phyloP scores from a whole-genome alignment of 2,329 filamentous ascomycete genomes.

The Paecilomyces variotii region DNA sequence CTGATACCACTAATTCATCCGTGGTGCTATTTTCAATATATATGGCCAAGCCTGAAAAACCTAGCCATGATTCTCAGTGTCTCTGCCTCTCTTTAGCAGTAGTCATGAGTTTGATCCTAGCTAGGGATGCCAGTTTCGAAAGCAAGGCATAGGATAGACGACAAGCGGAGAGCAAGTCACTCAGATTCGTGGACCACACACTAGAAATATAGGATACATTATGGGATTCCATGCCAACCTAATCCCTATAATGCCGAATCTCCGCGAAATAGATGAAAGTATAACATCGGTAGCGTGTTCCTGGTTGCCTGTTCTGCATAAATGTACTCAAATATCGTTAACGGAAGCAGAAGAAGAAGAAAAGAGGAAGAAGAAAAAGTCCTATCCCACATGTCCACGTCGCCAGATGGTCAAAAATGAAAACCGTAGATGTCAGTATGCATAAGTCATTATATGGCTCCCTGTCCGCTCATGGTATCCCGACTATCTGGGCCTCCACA shows the following conservation, averaged over 20 bases:
- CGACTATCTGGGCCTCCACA: neutral
- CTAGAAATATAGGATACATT: no score
- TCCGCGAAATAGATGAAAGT: neutral
- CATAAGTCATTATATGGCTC: neutral
- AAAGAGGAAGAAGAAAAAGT: no score
- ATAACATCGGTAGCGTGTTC: neutral
- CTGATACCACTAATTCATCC: no score
- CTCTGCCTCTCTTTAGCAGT: no score
- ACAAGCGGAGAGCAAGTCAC: no score
- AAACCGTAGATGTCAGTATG: neutral
- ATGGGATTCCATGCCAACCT: constrained; percentile 5
- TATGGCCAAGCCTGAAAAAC: no score
- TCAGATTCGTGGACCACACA: no score
- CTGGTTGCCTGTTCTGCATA: neutral
- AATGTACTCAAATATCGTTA: neutral
- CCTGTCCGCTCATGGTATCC: neutral
- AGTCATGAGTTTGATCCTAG: no score
- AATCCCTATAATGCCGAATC: neutral
- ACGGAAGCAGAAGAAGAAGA: neutral
- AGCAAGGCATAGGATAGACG: no score
- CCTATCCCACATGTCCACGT: neutral
- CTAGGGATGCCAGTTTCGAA: no score
- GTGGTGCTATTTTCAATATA: no score
- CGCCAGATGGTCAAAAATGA: neutral
- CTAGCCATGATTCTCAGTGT: no score